Evolutionary conservation across 2,329 filamentous ascomycete genomes (phyloP), one percentile per base, ranked within the genome.

Genomic region (Stachybotrys chlorohalonatus): DNA sequence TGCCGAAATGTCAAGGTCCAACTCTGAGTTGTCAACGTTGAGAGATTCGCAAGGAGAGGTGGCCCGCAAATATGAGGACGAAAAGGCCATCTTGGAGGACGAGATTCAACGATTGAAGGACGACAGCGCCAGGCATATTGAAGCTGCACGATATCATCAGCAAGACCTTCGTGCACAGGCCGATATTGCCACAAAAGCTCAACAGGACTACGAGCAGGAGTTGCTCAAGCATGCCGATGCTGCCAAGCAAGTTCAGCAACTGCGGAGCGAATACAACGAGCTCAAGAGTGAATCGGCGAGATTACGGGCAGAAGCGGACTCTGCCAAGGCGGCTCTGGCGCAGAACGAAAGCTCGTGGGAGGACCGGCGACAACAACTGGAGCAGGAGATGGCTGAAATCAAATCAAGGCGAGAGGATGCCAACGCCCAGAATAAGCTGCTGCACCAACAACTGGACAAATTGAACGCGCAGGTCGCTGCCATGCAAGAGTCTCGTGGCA

Each of bases 141-240:
- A 90, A 57, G 86, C 91, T 52, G 85, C 90, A 36, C 85, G 89
- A 60, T 90, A 88, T 66, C 89, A 96, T 66, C 90, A 95, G 66
- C 88, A 95, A 63, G 92, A 97, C 63, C 82, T 97, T 47, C 92
- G 94, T 58, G 86, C 90, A 0, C 94, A 99, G 70, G 92, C 93
- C 31, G 89, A 95, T 49, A 97, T 99, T 64, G 91, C 94, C 2
- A 86, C 90, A 53, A 89, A 90, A 68, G 91, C 94, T 4, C 94
- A 99, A 68, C 87, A 95, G 66, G 92, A 94, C 62, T 99, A 99
- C 66, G 95, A 99, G 69, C 86, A 86, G 58, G 94, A 99, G 69
- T 80, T 99, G 11, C 82, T 96, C 64, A 96, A 94, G 74, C 94
- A 99, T 71, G 93, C 92, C 1, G 90, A 96, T 60, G 94, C 93